Evolutionary conservation across 2,329 filamentous ascomycete species (phyloP).

Genomic region (Hypoxylon sp.): DNA sequence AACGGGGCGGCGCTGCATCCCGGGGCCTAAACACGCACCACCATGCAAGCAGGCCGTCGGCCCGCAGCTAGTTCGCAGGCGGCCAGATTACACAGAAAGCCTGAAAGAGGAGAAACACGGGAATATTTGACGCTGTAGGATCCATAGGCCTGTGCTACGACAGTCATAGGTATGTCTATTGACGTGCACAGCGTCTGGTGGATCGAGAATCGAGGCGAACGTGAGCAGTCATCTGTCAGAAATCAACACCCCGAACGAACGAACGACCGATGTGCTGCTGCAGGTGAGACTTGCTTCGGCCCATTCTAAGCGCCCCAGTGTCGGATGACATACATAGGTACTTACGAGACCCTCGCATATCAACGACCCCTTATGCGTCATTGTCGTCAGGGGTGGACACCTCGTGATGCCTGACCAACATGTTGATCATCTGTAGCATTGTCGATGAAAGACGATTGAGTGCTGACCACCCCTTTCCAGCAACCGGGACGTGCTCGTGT

Average conservation of each 20-base stretch:
- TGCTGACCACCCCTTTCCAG: conserved; percentile 30
- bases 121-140: background rate
- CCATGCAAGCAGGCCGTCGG: conserved; percentile 17
- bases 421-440: conserved; percentile 17
- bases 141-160: background rate
- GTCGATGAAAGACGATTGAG: conserved; percentile 27
- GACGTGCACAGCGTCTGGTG: conserved; percentile 1
- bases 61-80: background rate
- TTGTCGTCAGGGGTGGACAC: background rate
- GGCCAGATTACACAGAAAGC: background rate
- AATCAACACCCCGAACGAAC: background rate
- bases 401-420: background rate
- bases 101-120: background rate
- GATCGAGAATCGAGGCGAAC: background rate
- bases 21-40: conserved; percentile 3
- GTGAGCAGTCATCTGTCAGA: conserved; percentile 12
- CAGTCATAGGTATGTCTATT: too few species aligned
- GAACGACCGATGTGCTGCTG: conserved; percentile 4
- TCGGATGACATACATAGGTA: conserved; percentile 6
- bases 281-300: conserved; percentile 20
- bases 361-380: too few species aligned
- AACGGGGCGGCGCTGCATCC: conserved; percentile 11
- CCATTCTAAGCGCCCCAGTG: background rate
- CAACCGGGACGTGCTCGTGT: background rate
- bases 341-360: background rate